Evolutionary conservation across 805 yeast genomes (phyloP).

Genomic region (Sporopachydermia quercuum): DNA sequence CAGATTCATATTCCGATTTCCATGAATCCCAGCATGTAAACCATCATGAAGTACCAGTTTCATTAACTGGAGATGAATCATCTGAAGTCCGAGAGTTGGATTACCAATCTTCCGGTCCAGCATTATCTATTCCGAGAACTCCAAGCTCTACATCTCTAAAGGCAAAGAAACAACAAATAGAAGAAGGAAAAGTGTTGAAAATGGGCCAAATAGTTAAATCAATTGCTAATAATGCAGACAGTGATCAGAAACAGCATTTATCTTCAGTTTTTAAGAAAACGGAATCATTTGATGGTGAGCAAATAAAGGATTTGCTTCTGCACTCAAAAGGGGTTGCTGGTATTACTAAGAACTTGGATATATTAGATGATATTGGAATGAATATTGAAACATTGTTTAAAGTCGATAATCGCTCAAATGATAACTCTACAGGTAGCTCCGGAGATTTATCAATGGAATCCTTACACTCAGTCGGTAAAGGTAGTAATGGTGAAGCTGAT

Average conservation of each 20-base stretch:
- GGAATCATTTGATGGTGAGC: not conserved
- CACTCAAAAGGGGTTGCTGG: not conserved
- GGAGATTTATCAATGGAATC: not conserved
- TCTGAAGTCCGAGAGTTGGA: not conserved
- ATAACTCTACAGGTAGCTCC: not conserved
- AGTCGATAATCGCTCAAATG: too few species aligned
- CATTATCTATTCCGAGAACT: slow-evolving; percentile 8
- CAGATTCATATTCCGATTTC: not conserved
- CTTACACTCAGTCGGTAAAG: not conserved
- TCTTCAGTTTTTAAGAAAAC: not conserved
- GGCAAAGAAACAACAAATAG: slow-evolving; percentile 69
- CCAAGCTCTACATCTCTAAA: slow-evolving; percentile 24
- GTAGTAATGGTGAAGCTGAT: not conserved
- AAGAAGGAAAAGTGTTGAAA: slow-evolving; percentile 84
- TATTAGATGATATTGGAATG: not conserved
- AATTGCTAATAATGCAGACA: not conserved
- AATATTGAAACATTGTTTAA: not conserved
- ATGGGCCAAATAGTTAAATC: slow-evolving; percentile 33
- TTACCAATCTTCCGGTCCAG: not conserved
- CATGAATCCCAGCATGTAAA: slow-evolving; percentile 1
- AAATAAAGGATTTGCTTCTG: not conserved
- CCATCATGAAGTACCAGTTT: too few species aligned
- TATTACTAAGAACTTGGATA: not conserved
- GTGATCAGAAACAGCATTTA: not conserved
- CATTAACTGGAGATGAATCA: too few species aligned